phyloP scores from a whole-genome alignment of 768 basidiomycete species.

The Leccinum fibrillosum region DNA sequence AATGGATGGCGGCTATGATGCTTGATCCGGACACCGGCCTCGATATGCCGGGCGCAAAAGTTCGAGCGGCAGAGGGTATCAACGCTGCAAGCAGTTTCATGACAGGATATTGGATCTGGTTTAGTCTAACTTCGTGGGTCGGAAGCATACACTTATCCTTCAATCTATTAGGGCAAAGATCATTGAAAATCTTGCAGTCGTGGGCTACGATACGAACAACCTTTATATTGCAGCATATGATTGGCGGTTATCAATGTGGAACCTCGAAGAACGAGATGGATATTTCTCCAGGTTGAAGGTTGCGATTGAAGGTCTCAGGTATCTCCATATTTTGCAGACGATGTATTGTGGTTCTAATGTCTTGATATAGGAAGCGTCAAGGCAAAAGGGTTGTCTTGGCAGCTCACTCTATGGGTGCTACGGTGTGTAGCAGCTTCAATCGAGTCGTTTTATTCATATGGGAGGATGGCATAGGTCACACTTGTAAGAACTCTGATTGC shows the following conservation, averaged over 20 bases:
- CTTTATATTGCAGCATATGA: constrained; percentile 84
- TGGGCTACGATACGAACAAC: constrained; percentile 92
- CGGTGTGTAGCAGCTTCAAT: constrained; percentile 40
- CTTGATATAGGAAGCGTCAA: constrained; percentile 52
- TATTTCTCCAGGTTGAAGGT: constrained; percentile 83
- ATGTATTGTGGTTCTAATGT: background rate
- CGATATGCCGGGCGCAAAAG: constrained; percentile 80
- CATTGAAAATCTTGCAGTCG: constrained; percentile 89
- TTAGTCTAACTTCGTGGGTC: constrained; percentile 7
- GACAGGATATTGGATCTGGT: constrained; percentile 96
- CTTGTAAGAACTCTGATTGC: constrained; percentile 36
- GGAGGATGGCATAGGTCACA: constrained; percentile 44
- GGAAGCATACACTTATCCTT: background rate
- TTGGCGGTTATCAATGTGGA: constrained; percentile 85
- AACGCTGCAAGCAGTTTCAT: constrained; percentile 86
- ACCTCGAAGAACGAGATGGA: constrained; percentile 87
- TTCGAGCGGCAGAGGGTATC: constrained; percentile 89
- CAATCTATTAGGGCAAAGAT: constrained; percentile 68
- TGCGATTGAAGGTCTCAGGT: constrained; percentile 78
- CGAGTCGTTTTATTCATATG: constrained; percentile 15
- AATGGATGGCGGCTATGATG: constrained; percentile 88
- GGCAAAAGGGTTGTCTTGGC: constrained; percentile 78
- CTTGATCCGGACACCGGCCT: constrained; percentile 90
- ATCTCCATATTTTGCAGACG: constrained; percentile 5
- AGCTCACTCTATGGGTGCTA: constrained; percentile 85